A percentile compares a stretch with the other conserved stretches of the same genome.
Evolutionary conservation across 1,284 basidiomycete species (phyloP).

Genomic region (Austroboletus niveus): DNA sequence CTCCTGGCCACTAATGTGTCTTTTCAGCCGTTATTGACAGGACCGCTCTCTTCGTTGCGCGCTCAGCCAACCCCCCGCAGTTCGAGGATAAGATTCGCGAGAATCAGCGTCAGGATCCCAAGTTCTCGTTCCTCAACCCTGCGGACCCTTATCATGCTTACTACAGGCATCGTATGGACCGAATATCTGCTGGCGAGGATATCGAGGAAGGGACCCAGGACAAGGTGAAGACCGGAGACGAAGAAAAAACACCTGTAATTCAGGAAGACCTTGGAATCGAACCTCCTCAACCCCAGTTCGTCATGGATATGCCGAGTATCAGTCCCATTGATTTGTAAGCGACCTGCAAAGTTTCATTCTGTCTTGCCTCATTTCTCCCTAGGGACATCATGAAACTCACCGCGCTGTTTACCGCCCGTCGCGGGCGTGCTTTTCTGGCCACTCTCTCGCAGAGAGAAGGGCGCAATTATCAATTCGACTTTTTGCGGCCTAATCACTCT

Average conservation of each 20-base stretch:
- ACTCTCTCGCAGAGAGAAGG: constrained; percentile 87
- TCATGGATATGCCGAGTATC: constrained; percentile 87
- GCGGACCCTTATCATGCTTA: constrained; percentile 97
- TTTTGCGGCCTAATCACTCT: constrained; percentile 92
- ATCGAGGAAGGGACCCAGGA: constrained; percentile 54
- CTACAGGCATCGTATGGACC: constrained; percentile 87
- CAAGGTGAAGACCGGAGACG: constrained; percentile 46
- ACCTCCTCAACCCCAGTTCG: constrained; percentile 83
- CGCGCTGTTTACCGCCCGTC: constrained; percentile 92
- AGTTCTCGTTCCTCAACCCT: constrained; percentile 95
- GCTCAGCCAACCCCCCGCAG: constrained; percentile 82
- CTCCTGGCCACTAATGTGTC: constrained; percentile 8
- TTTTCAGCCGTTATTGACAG: constrained; percentile 88
- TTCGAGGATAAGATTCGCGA: constrained; percentile 97
- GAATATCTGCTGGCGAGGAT: constrained; percentile 71
- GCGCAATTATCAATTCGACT: constrained; percentile 97
- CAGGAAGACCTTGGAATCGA: constrained; percentile 67
- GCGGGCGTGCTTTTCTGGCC: constrained; percentile 85
- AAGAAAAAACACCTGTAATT: constrained; percentile 33
- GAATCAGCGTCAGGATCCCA: constrained; percentile 90
- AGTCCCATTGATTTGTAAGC: constrained; percentile 88
- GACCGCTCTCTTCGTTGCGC: constrained; percentile 91
- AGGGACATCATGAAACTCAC: constrained; percentile 93
- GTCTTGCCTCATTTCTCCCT: constrained; percentile 18
- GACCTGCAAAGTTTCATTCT: neutral